Percentiles rank a stretch among this genome's conserved stretches.
Conservation (phyloP, 2,329 filamentous ascomycete species). For the Aspergillus texensis region DNA sequence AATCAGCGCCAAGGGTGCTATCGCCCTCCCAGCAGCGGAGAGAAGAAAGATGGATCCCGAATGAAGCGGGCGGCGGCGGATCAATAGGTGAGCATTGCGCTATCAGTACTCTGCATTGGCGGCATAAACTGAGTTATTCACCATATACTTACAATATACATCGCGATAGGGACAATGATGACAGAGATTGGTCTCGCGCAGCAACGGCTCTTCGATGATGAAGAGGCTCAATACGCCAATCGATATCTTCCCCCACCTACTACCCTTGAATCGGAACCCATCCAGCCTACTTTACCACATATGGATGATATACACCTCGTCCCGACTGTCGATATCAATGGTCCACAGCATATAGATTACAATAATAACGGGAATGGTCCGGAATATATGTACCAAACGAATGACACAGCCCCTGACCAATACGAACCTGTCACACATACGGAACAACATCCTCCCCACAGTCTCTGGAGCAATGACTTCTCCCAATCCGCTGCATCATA, state of each 20-base stretch:
- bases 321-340: not conserved
- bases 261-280: not conserved
- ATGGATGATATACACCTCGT: not conserved
- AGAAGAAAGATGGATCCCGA: constrained; percentile 40
- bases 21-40: constrained; percentile 38
- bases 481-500: constrained; percentile 21
- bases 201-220: constrained; percentile 35
- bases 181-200: constrained; percentile 39
- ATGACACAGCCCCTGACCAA: constrained; percentile 1
- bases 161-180: constrained; percentile 35
- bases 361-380: not conserved
- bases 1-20: constrained; percentile 13
- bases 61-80: constrained; percentile 29
- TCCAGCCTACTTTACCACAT: not conserved
- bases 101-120: not conserved
- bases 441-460: not conserved
- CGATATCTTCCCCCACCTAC: not conserved
- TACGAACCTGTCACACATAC: not conserved
- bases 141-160: constrained; percentile 4
- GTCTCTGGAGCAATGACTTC: constrained; percentile 10
- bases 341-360: not conserved
- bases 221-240: constrained; percentile 21
- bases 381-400: not conserved
- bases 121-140: not conserved
- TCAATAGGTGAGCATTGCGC: constrained; percentile 32